phyloP scores from a whole-genome alignment of 306 rosid genomes.

The Cicer pinnatifidum region DNA sequence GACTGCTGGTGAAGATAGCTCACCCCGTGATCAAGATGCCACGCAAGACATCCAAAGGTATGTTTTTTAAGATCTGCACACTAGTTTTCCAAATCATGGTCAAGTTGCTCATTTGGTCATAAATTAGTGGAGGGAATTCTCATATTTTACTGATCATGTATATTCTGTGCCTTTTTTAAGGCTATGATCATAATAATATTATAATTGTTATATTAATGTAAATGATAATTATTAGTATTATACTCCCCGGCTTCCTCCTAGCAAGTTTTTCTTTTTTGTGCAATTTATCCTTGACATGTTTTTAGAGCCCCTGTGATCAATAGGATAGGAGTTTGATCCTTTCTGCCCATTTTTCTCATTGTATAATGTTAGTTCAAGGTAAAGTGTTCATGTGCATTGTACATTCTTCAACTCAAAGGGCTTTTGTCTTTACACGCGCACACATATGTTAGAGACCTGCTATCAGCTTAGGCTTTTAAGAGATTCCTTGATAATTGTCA shows the following conservation, averaged over 20 bases:
- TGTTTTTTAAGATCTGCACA: conserved; percentile 33
- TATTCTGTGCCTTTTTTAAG: conserved; percentile 38
- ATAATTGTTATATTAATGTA: background rate
- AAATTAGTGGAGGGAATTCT: conserved; percentile 9
- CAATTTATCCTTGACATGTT: background rate
- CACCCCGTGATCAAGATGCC: conserved; percentile 64
- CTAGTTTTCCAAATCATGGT: conserved; percentile 31
- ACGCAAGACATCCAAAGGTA: conserved; percentile 71
- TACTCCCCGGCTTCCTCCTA: background rate
- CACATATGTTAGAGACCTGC: conserved; percentile 3
- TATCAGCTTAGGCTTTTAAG: background rate
- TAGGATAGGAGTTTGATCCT: conserved; percentile 23
- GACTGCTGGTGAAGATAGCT: conserved; percentile 59
- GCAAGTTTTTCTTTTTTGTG: background rate
- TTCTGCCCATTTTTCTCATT: conserved; percentile 13
- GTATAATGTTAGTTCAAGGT: background rate
- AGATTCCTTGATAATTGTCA: conserved; percentile 1
- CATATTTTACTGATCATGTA: conserved; percentile 12
- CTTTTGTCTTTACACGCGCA: background rate
- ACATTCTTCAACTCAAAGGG: conserved; percentile 15
- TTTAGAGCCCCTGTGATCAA: conserved; percentile 11
- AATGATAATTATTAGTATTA: background rate
- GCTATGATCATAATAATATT: background rate
- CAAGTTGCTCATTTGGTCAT: conserved; percentile 28
- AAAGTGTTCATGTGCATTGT: conserved; percentile 19